phyloP scores from a whole-genome alignment of 1,284 basidiomycete species.

The Ceratobasidium sp. region DNA sequence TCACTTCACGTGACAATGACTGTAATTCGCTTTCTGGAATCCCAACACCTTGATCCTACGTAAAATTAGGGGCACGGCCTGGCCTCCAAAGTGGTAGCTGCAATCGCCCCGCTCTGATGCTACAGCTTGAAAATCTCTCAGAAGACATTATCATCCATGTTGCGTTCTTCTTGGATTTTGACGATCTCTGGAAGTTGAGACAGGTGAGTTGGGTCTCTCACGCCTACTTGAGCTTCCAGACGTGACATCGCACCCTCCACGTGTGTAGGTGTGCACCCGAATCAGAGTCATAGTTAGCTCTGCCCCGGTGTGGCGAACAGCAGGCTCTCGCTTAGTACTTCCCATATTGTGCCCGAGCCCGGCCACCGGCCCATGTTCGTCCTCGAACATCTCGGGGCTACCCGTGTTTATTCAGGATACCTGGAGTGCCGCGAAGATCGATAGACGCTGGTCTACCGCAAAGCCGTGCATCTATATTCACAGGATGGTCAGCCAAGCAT shows the following conservation, averaged over 20 bases:
- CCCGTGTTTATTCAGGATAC: slow-evolving; percentile 17
- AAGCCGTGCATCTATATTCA: not conserved
- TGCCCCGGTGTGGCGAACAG: slow-evolving; percentile 15
- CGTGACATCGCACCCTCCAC: not conserved
- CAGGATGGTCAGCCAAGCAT: not conserved
- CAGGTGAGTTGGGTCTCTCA: slow-evolving; percentile 22
- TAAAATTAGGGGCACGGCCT: too few relatives aligned
- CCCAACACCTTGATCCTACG: too few relatives aligned
- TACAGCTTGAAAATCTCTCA: slow-evolving; percentile 7
- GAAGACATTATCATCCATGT: slow-evolving; percentile 32
- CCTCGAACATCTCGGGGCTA: slow-evolving; percentile 8
- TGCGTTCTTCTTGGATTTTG: slow-evolving; percentile 27
- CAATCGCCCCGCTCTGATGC: not conserved
- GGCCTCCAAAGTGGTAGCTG: too few relatives aligned
- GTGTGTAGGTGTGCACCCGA: slow-evolving; percentile 23
- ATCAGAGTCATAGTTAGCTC: slow-evolving; percentile 7
- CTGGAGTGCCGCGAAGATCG: slow-evolving; percentile 19
- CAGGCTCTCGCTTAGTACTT: slow-evolving; percentile 20
- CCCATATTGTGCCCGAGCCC: slow-evolving; percentile 1
- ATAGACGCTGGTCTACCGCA: slow-evolving; percentile 36
- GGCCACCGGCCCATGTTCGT: slow-evolving; percentile 2
- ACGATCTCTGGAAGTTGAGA: slow-evolving; percentile 32
- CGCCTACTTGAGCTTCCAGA: not conserved
- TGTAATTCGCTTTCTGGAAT: too few relatives aligned
- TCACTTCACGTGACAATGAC: too few relatives aligned